Base-by-base conservation (phyloP, 306 rosid genomes). In the Glycyrrhiza uralensis region DNA sequence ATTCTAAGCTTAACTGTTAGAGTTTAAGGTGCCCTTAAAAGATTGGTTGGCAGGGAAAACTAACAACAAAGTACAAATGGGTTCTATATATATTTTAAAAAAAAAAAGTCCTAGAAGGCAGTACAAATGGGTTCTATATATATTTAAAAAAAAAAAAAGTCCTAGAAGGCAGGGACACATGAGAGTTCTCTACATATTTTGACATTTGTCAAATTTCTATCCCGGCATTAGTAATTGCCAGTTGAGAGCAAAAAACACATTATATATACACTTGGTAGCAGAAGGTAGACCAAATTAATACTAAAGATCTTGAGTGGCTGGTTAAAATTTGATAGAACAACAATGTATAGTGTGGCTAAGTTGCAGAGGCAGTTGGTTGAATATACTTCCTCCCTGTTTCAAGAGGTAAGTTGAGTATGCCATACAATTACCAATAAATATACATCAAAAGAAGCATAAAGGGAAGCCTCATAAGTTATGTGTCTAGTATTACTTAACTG, bases 371-470 rank as follows among this genome's bases (percentile, higher is more conserved):
- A 84, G 74, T 59, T 90, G 13, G 75, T 35, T 63, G 90, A 84
- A 52, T 87, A 87, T 64, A 83, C 76, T 62, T 66, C 82, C 32
- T 83, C 90, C 59, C 91, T 93, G 45, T 90, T 82, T 76, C 82
- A 79, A 33, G 92, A 90, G 92, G 98, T 89, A 63, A 71, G 76
- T 67, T n/a, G n/a, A n/a, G n/a, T 35, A 18, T 58, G 36, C 3
- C 20, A 17, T 29, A 32, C 20, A 54, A 17, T 64, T 52, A 49
- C 35, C 72, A 19, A 4, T 44, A 41, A 12, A 64, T 52, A n/a
- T n/a, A n/a, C n/a, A n/a, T n/a, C n/a, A n/a, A n/a, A n/a, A 2
- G 26, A 76, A 33, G 32, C 66, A n/a, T 13, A 33, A 68, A 26
- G 11, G 17, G 2, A 36, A 69, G 32, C 4, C 24, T 69, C 4